Evolutionary conservation across 2,329 filamentous ascomycete species (phyloP).

Genomic region (Parastagonospora nodorum): DNA sequence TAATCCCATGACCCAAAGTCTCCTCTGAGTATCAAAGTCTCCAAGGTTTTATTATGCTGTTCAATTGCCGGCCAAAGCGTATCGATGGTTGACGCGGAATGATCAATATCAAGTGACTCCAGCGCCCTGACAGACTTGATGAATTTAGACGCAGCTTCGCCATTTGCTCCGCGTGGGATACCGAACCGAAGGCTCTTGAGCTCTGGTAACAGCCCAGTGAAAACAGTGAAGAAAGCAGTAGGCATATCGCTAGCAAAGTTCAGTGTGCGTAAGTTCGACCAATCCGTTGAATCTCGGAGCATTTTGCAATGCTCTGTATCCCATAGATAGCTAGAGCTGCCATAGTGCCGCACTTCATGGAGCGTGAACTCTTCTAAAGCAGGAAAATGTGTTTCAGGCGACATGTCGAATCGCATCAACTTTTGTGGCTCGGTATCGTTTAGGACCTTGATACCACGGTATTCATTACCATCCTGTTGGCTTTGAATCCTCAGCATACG

Average conservation of each 20-base stretch:
- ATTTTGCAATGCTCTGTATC: constrained; percentile 1
- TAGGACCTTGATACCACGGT: neutral
- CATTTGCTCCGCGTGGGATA: neutral
- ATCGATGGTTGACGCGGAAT: neutral
- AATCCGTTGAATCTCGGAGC: constrained; percentile 6
- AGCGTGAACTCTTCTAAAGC: constrained; percentile 9
- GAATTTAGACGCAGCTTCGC: neutral
- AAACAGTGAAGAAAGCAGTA: constrained; percentile 3
- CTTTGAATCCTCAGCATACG: neutral
- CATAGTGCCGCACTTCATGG: neutral
- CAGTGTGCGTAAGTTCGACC: constrained; percentile 5
- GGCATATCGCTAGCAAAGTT: constrained; percentile 11
- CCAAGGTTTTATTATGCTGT: constrained; percentile 9
- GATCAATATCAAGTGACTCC: constrained; percentile 4
- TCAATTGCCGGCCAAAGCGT: constrained; percentile 10
- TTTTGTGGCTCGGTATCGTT: neutral
- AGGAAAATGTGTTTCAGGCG: neutral
- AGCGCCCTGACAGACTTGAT: constrained; percentile 1
- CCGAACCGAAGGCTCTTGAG: constrained; percentile 6
- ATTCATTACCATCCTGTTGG: neutral
- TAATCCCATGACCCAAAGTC: neutral
- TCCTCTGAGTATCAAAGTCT: constrained; percentile 3
- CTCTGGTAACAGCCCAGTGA: constrained; percentile 5
- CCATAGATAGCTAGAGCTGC: neutral
- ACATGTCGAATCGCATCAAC: neutral